Percentiles rank a stretch among this genome's conserved stretches.
phyloP scores from a whole-genome alignment of 495 filamentous ascomycete species.

The Penicillium taxi region DNA sequence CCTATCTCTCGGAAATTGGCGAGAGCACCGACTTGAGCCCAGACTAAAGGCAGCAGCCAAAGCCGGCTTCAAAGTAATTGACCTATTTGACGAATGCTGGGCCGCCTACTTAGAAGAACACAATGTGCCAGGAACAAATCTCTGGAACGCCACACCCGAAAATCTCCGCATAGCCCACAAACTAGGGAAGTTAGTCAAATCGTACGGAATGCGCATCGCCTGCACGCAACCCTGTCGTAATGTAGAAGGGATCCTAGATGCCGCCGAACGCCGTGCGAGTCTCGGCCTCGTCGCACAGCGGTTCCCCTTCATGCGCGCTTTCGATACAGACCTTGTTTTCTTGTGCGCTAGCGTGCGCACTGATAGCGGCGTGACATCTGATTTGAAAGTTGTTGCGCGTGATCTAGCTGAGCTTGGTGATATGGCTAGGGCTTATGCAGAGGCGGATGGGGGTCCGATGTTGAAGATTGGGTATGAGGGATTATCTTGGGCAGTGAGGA shows the following conservation, averaged over 20 bases:
- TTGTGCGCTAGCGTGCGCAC: slow-evolving; percentile 29
- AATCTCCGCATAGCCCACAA: slow-evolving; percentile 23
- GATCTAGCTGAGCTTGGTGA: slow-evolving; percentile 27
- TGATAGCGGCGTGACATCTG: slow-evolving; percentile 22
- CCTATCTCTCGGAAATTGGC: slow-evolving; percentile 26
- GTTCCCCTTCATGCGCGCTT: slow-evolving; percentile 33
- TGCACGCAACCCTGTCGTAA: slow-evolving; percentile 28
- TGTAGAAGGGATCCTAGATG: slow-evolving; percentile 26
- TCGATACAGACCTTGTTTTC: slow-evolving; percentile 29
- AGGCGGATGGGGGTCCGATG: slow-evolving; percentile 22
- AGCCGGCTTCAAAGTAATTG: slow-evolving; percentile 27
- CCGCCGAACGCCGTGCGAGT: slow-evolving; percentile 11
- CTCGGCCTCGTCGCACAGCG: slow-evolving; percentile 24
- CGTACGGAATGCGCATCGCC: slow-evolving; percentile 24
- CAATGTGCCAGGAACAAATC: slow-evolving; percentile 13
- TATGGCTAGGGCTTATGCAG: slow-evolving; percentile 22
- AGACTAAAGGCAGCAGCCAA: slow-evolving; percentile 24
- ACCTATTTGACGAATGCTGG: slow-evolving; percentile 35
- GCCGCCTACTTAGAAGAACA: slow-evolving; percentile 27
- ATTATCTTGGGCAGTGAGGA: slow-evolving; percentile 55
- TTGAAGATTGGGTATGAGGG: slow-evolving; percentile 29
- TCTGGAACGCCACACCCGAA: slow-evolving; percentile 23
- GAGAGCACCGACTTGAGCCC: slow-evolving; percentile 19
- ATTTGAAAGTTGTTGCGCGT: slow-evolving; percentile 21
- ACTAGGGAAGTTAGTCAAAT: slow-evolving; percentile 21